These are phyloP conservation scores for Penicillium sp. DNA, from an alignment of 2,329 filamentous ascomycete species.

Conservation along the genomic window DNA sequence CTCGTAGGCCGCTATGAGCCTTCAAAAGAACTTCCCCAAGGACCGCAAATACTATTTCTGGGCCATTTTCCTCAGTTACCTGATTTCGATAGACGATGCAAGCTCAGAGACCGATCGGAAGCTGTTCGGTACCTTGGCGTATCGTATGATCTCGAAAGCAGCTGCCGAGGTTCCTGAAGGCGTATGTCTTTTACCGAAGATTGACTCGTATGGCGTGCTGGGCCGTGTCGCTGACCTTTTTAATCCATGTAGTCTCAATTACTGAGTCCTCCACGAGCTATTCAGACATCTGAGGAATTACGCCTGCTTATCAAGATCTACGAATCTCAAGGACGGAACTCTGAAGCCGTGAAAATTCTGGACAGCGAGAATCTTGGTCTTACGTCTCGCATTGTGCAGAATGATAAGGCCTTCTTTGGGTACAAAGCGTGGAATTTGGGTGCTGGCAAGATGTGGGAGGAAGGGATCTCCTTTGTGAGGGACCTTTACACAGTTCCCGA, in stretches of 20 bases:
- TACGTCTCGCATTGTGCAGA: constrained; percentile 44
- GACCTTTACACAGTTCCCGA: constrained; percentile 38
- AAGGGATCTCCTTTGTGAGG: constrained; percentile 40
- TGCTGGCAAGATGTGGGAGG: constrained; percentile 41
- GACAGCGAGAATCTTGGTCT: constrained; percentile 45
- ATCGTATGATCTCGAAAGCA: constrained; percentile 52
- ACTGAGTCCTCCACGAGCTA: constrained; percentile 44
- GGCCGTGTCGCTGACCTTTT: neutral
- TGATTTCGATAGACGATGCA: constrained; percentile 39
- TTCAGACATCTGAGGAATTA: constrained; percentile 51
- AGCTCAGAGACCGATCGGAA: constrained; percentile 46
- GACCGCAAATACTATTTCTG: constrained; percentile 52
- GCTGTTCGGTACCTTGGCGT: constrained; percentile 53
- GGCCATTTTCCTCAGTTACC: constrained; percentile 50
- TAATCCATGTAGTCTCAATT: constrained; percentile 38
- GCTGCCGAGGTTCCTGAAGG: constrained; percentile 44
- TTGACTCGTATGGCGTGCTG: neutral
- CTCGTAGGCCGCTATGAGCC: constrained; percentile 50
- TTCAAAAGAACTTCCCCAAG: constrained; percentile 52
- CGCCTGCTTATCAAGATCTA: constrained; percentile 48
- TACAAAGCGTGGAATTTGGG: constrained; percentile 42
- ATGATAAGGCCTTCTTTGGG: constrained; percentile 46
- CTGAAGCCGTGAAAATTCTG: constrained; percentile 46
- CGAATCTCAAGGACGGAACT: constrained; percentile 41
- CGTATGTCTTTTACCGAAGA: neutral